Evolutionary conservation across 495 filamentous ascomycete genomes (phyloP).

Genomic region (Collariella sp.): DNA sequence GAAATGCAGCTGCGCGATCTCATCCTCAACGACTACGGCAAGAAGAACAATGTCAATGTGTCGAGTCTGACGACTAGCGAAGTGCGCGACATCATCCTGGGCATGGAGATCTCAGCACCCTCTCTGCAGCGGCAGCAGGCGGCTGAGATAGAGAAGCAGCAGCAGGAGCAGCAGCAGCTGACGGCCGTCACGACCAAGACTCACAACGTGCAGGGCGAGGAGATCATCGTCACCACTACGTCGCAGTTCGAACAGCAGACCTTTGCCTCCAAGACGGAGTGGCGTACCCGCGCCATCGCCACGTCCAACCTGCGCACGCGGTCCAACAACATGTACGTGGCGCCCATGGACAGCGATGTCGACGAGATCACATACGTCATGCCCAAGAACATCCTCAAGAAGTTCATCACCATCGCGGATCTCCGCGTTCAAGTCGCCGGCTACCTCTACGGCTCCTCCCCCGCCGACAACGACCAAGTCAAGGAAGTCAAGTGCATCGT

Average conservation of each 20-base stretch:
- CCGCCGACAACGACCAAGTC: constrained; percentile 88
- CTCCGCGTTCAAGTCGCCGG: constrained; percentile 93
- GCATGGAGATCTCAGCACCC: constrained; percentile 98
- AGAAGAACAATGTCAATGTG: constrained; percentile 99
- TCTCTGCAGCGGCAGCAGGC: constrained; percentile 98
- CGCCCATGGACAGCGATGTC: constrained; percentile 76
- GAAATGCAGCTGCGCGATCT: constrained; percentile 93
- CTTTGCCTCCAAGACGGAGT: constrained; percentile 98
- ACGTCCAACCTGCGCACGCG: constrained; percentile 92
- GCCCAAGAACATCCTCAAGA: constrained; percentile 98
- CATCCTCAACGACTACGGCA: constrained; percentile 96
- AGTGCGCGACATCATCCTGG: constrained; percentile 96
- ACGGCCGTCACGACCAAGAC: constrained; percentile 98
- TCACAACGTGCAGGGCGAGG: constrained; percentile 94
- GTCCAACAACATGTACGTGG: constrained; percentile 98
- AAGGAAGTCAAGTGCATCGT: constrained; percentile 96
- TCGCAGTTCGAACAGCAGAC: constrained; percentile 95
- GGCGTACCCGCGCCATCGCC: constrained; percentile 93
- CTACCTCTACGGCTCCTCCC: constrained; percentile 89
- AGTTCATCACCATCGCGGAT: constrained; percentile 97
- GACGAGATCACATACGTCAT: constrained; percentile 89
- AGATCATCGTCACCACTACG: constrained; percentile 96
- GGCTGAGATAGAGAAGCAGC: constrained; percentile 98
- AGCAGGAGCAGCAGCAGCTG: constrained; percentile 90
- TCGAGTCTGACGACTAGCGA: constrained; percentile 93